These are phyloP conservation scores for Alternaria solani DNA, from an alignment of 2,329 filamentous ascomycete species.

Conservation along the genomic window DNA sequence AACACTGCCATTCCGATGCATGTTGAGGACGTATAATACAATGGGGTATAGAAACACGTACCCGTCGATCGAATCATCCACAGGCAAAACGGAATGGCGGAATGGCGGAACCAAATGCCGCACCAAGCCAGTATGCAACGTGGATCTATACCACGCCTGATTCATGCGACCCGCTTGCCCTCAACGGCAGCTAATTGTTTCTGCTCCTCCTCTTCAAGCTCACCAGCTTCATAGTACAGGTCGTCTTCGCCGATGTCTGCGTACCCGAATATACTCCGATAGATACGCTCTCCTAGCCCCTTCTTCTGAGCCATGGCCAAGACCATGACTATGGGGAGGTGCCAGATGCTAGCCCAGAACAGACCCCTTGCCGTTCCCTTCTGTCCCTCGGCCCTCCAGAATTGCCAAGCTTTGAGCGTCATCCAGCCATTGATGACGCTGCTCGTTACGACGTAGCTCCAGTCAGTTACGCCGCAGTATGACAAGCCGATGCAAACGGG, in stretches of 20 bases:
- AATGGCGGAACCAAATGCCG: background rate
- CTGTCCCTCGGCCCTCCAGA: slow-evolving; percentile 80
- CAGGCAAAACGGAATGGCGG: background rate
- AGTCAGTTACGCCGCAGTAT: slow-evolving; percentile 81
- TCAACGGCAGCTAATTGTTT: slow-evolving; percentile 13
- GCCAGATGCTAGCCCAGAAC: slow-evolving; percentile 99
- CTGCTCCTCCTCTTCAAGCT: slow-evolving; percentile 36
- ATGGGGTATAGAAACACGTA: slow-evolving; percentile 25
- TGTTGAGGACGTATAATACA: slow-evolving; percentile 42
- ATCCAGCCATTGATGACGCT: slow-evolving; percentile 88
- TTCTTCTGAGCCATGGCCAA: slow-evolving; percentile 93
- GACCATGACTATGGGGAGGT: slow-evolving; percentile 87
- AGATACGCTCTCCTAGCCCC: slow-evolving; percentile 60
- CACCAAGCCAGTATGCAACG: background rate
- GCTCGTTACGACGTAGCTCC: slow-evolving; percentile 82
- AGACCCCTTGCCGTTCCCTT: slow-evolving; percentile 82
- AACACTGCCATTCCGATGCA: slow-evolving; percentile 24
- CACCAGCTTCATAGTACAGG: slow-evolving; percentile 44
- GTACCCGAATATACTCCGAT: slow-evolving; percentile 43
- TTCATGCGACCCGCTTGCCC: slow-evolving; percentile 16
- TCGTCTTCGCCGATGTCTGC: slow-evolving; percentile 42
- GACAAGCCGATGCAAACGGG: slow-evolving; percentile 85
- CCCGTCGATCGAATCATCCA: slow-evolving; percentile 17
- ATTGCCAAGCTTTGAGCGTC: slow-evolving; percentile 76
- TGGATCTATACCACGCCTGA: slow-evolving; percentile 2